Conservation (phyloP, 1,139 yeast genomes). For the Pichia sp. region DNA sequence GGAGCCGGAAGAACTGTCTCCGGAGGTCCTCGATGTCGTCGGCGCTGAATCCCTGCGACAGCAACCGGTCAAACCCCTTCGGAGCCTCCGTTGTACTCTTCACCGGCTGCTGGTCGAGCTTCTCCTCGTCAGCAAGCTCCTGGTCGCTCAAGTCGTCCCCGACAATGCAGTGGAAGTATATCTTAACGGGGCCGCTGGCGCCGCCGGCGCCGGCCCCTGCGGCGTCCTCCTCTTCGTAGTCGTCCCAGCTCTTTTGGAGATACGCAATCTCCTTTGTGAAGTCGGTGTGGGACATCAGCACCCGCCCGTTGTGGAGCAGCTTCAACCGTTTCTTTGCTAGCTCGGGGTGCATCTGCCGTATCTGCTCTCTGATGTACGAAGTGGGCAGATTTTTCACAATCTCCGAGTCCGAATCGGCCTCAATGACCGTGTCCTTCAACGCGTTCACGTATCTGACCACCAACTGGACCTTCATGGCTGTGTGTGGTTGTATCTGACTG, state of each 20-base stretch:
- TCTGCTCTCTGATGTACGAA: constrained; percentile 41
- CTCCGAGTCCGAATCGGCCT: constrained; percentile 22
- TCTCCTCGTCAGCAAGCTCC: constrained; percentile 63
- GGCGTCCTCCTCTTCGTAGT: constrained; percentile 11
- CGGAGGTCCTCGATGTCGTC: constrained; percentile 71
- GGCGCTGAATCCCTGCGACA: constrained; percentile 77
- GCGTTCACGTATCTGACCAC: constrained; percentile 51
- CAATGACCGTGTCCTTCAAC: constrained; percentile 40
- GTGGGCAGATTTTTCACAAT: constrained; percentile 36
- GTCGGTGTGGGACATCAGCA: constrained; percentile 57
- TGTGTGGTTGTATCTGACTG: not conserved
- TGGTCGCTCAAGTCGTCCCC: constrained; percentile 61
- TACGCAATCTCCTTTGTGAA: constrained; percentile 47
- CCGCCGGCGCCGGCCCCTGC: constrained; percentile 14
- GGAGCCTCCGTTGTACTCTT: constrained; percentile 63
- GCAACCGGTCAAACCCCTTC: constrained; percentile 77
- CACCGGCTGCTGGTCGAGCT: constrained; percentile 50
- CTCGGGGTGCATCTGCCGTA: constrained; percentile 36
- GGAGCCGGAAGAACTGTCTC: constrained; percentile 65
- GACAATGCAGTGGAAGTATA: constrained; percentile 75
- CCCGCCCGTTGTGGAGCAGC: constrained; percentile 70
- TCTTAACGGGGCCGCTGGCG: constrained; percentile 19
- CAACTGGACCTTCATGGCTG: constrained; percentile 28
- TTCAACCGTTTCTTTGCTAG: constrained; percentile 53
- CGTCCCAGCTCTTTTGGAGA: constrained; percentile 6